Conservation (phyloP, 2,329 filamentous ascomycete genomes). For the Dothistroma pini region DNA sequence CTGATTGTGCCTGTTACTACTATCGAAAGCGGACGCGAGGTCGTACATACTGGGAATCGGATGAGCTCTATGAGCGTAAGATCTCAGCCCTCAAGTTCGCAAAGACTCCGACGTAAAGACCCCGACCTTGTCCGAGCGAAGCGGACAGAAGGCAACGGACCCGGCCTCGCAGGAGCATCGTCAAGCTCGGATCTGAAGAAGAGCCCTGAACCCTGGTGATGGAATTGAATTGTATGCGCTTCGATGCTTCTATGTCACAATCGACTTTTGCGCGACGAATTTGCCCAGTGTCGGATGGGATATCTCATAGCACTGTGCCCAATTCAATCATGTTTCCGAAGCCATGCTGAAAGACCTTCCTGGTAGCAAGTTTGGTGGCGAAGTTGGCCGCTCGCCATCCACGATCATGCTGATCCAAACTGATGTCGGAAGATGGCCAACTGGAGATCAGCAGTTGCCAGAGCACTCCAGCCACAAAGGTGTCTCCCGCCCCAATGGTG, state of each 20-base stretch:
- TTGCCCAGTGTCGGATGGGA: too few species aligned
- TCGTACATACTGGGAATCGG: constrained; percentile 22
- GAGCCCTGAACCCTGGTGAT: background rate
- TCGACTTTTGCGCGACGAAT: too few species aligned
- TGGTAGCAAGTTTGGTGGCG: background rate
- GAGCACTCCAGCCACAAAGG: constrained; percentile 8
- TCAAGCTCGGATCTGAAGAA: background rate
- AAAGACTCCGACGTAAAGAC: constrained; percentile 4
- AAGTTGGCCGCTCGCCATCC: background rate
- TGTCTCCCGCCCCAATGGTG: constrained; percentile 13
- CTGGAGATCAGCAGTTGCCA: background rate
- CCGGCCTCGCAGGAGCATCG: background rate
- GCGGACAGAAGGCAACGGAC: constrained; percentile 4
- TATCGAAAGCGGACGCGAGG: constrained; percentile 7
- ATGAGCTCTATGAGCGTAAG: constrained; percentile 21
- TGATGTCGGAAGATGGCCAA: too few species aligned
- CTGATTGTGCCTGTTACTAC: constrained; percentile 3
- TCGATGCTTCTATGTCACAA: too few species aligned
- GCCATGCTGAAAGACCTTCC: background rate
- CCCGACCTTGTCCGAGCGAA: constrained; percentile 1
- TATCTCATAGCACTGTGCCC: too few species aligned
- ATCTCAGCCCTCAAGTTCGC: constrained; percentile 23
- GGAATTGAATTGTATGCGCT: too few species aligned
- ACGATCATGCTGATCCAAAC: too few species aligned
- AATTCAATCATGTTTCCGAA: background rate